Percentiles rank a stretch among this genome's conserved stretches.
phyloP scores from a whole-genome alignment of 352 stramenopile species.

The Phytophthora pluvialis region DNA sequence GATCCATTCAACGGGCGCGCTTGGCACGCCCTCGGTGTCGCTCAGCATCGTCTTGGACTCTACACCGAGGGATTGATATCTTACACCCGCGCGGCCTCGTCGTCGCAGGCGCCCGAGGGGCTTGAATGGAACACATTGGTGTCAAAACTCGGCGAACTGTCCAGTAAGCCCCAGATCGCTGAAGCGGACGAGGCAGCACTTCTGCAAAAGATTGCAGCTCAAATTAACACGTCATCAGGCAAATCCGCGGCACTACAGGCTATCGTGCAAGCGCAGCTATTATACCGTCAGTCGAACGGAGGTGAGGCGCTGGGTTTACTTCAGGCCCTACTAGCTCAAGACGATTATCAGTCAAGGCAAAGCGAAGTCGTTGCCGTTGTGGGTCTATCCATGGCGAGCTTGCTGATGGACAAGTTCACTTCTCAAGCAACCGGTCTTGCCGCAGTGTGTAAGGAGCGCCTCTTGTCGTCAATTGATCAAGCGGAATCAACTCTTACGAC shows the following conservation, averaged over 20 bases:
- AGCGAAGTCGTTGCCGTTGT: conserved; percentile 36
- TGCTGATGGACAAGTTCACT: conserved; percentile 24
- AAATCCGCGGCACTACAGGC: conserved; percentile 20
- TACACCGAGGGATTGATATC: conserved; percentile 48
- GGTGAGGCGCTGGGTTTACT: conserved; percentile 35
- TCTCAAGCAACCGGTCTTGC: conserved; percentile 23
- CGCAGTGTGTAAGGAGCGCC: conserved; percentile 37
- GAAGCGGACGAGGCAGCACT: conserved; percentile 19
- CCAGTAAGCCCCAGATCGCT: neutral
- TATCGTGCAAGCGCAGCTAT: conserved; percentile 40
- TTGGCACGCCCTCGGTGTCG: conserved; percentile 71
- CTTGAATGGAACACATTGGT: conserved; percentile 53
- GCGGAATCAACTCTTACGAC: conserved; percentile 25
- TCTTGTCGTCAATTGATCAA: conserved; percentile 36
- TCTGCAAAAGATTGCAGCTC: conserved; percentile 31
- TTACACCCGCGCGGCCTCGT: conserved; percentile 39
- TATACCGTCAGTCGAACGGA: conserved; percentile 32
- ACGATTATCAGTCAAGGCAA: conserved; percentile 22
- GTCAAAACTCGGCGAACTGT: conserved; percentile 34
- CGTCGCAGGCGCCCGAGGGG: conserved; percentile 9
- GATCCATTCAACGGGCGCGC: conserved; percentile 64
- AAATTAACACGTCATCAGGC: conserved; percentile 12
- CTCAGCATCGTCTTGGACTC: conserved; percentile 64
- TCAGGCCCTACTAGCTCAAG: conserved; percentile 26
- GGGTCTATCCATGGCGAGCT: conserved; percentile 46